These are phyloP conservation scores for Dryas integrifolia DNA, from an alignment of 331 rosid genomes.

Conservation along the genomic window DNA sequence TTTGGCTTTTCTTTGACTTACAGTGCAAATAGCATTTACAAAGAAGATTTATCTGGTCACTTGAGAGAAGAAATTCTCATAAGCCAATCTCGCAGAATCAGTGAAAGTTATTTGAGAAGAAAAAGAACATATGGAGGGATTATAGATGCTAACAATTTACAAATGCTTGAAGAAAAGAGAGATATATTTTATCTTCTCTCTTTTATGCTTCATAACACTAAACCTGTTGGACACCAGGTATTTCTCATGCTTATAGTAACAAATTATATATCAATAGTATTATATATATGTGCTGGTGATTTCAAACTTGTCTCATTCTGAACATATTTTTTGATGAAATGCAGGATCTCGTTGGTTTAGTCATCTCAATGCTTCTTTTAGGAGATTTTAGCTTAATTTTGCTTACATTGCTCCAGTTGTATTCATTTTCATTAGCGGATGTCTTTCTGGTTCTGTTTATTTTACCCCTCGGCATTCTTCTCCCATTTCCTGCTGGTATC, in stretches of 20 bases:
- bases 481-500: constrained; percentile 97
- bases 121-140: constrained; percentile 54
- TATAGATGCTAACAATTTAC: constrained; percentile 63
- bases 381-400: constrained; percentile 92
- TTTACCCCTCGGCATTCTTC: constrained; percentile 85
- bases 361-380: constrained; percentile 76
- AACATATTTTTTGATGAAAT: constrained; percentile 20
- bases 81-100: constrained; percentile 41
- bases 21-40: constrained; percentile 40
- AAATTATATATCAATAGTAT: background rate
- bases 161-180: constrained; percentile 76
- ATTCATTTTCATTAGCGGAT: constrained; percentile 79
- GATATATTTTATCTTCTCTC: constrained; percentile 86
- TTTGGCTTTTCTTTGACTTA: constrained; percentile 24
- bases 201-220: constrained; percentile 76
- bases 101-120: constrained; percentile 47
- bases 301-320: constrained; percentile 5
- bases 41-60: constrained; percentile 43
- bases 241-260: constrained; percentile 5
- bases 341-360: constrained; percentile 99
- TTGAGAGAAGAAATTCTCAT: constrained; percentile 41
- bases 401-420: constrained; percentile 91
- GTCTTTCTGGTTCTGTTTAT: constrained; percentile 84
- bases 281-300: background rate
- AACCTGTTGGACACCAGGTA: constrained; percentile 99